Evolutionary conservation across 2,329 filamentous ascomycete genomes (phyloP), one percentile per base, ranked within the genome.

Genomic region (Epicoccum nigrum): DNA sequence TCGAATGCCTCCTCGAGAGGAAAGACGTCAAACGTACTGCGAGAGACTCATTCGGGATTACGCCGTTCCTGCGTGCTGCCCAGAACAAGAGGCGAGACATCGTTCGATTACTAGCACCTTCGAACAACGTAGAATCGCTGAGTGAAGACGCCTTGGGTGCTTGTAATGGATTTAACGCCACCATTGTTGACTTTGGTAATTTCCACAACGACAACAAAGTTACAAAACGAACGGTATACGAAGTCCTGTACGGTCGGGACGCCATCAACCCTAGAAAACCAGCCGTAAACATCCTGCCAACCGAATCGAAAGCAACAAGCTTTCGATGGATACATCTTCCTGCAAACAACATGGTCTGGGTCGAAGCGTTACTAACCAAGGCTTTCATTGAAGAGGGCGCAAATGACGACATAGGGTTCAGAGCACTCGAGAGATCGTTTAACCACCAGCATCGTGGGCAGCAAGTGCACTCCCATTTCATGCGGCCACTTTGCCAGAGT

Each of bases 331-430:
- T 78, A 27, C 76, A 78, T 60, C 60, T 78, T 4, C 76, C 76
- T 13, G 76, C 74, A 0, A 78, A 78, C 47, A 79, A 83, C 63
- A 79, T 84, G 61, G 79, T 81, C 1, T 87, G 85, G 85, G 80
- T 83, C 4, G 84, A 87, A 67, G 79, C 83, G 0, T 72, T 87
- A 1, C 70, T 87, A n/a, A 83, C 83, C 1, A 87, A 87, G 57
- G 79, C 79, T 7, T 87, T 87, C 58, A 82, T 87, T 27, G 85
- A 87, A 64, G 81, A 83, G 30, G 83, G 83, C 0, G 79, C 81
- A 13, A 77, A 78, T n/a, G 84, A 87, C 63, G 79, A 86, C 1
- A 82, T 86, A 61, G 81, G 81, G 1, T 86, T 86, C 71, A 86
- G 86, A 60, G 81, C 83, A 0, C 64, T 87, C 2, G 83, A 85